These are phyloP conservation scores for Mallotus nudiflorus DNA, from an alignment of 345 rosid genomes.

Conservation along the genomic window DNA sequence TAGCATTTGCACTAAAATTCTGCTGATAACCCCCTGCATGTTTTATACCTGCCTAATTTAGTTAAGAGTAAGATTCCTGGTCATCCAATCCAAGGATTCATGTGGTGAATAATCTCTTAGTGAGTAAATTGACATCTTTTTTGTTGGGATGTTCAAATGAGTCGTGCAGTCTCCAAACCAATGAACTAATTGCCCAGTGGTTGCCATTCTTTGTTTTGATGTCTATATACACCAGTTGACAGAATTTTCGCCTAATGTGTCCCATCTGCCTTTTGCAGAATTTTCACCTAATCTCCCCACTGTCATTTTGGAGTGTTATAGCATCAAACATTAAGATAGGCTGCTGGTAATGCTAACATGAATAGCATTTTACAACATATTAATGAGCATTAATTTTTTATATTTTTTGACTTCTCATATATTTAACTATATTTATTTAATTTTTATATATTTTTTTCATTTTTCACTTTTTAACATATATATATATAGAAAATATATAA, in stretches of 20 bases:
- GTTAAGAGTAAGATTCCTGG: neutral
- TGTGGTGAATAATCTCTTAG: neutral
- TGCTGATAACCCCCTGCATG: neutral
- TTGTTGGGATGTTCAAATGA: conserved; percentile 1
- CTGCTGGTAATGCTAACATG: too few species aligned
- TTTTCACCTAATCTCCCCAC: neutral
- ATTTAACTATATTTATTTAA: too few species aligned
- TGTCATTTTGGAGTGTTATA: too few species aligned
- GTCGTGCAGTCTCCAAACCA: neutral
- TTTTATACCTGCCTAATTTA: neutral
- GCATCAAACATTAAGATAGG: too few species aligned
- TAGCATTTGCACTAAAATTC: neutral
- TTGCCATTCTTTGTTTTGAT: neutral
- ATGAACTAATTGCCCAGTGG: neutral
- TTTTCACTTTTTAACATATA: too few species aligned
- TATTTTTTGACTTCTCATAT: too few species aligned
- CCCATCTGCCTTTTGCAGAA: neutral
- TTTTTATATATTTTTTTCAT: too few species aligned
- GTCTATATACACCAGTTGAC: neutral
- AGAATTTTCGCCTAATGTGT: neutral
- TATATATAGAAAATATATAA: too few species aligned
- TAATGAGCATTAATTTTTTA: too few species aligned
- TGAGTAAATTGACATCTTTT: neutral
- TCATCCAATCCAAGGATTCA: neutral
- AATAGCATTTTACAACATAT: too few species aligned